A percentile compares a stretch with the other conserved stretches of the same genome.
phyloP scores from a whole-genome alignment of 768 basidiomycete species.

The Boletus rubroflammeus region DNA sequence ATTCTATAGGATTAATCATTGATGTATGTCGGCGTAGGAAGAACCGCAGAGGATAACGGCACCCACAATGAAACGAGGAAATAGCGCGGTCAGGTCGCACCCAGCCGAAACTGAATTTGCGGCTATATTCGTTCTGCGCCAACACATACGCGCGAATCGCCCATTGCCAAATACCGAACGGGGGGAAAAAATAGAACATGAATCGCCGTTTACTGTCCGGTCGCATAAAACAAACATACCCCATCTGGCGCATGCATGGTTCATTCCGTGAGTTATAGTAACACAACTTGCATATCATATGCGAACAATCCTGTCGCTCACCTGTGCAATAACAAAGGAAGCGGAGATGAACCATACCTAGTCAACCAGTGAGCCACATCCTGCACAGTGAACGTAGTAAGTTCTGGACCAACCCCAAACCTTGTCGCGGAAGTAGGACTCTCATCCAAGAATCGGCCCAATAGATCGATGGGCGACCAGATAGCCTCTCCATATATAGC shows the following conservation, averaged over 20 bases:
- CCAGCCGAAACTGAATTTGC: slow-evolving; percentile 83
- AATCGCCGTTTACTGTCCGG: slow-evolving; percentile 15
- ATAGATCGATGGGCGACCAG: slow-evolving; percentile 74
- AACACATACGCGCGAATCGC: neutral
- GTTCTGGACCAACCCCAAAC: slow-evolving; percentile 47
- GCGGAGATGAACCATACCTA: slow-evolving; percentile 77
- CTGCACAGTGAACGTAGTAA: neutral
- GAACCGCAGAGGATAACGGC: neutral
- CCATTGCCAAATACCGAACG: slow-evolving; percentile 6
- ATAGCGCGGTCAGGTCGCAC: slow-evolving; percentile 75
- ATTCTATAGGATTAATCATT: slow-evolving; percentile 41
- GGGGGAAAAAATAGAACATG: slow-evolving; percentile 1
- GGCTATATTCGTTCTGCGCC: slow-evolving; percentile 66
- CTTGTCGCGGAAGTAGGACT: slow-evolving; percentile 59
- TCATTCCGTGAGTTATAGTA: slow-evolving; percentile 8
- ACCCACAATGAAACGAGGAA: slow-evolving; percentile 70
- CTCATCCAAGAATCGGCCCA: slow-evolving; percentile 65
- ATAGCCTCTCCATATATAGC: slow-evolving; percentile 74
- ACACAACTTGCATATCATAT: slow-evolving; percentile 3
- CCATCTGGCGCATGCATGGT: slow-evolving; percentile 19
- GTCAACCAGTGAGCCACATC: slow-evolving; percentile 11
- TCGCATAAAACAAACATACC: slow-evolving; percentile 17
- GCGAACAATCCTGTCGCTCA: slow-evolving; percentile 17
- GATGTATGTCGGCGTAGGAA: neutral
- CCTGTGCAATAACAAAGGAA: slow-evolving; percentile 77